Percentiles rank a stretch among this genome's conserved stretches.
Evolutionary conservation across 2,329 filamentous ascomycete genomes (phyloP).

Genomic region (Colletotrichum orbiculare): DNA sequence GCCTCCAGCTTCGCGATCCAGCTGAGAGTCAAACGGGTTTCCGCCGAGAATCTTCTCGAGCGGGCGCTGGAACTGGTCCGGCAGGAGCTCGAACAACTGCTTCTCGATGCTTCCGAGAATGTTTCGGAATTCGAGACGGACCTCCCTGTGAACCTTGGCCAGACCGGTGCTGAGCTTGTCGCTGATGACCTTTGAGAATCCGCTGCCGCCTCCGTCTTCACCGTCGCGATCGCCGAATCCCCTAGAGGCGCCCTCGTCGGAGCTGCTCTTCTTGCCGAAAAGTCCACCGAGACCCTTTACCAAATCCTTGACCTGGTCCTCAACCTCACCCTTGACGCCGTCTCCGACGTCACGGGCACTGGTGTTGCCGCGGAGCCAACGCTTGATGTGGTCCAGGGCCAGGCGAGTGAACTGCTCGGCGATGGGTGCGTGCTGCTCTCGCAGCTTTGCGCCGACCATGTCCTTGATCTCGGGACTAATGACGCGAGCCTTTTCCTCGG

Average conservation of each 20-base stretch:
- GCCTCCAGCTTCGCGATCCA: conserved; percentile 48
- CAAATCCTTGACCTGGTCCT: conserved; percentile 56
- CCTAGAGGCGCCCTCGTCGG: conserved; percentile 46
- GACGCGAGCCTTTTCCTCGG: conserved; percentile 56
- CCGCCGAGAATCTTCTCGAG: conserved; percentile 59
- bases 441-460: conserved; percentile 52
- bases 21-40: conserved; percentile 57
- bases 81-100: conserved; percentile 56
- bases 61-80: conserved; percentile 54
- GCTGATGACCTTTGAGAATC: conserved; percentile 59
- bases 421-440: conserved; percentile 54
- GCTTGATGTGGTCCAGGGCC: conserved; percentile 59
- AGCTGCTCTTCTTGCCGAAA: conserved; percentile 49
- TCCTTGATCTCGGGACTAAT: conserved; percentile 61
- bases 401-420: conserved; percentile 59
- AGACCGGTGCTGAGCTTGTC: conserved; percentile 58
- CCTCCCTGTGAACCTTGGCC: conserved; percentile 55
- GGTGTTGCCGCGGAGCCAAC: conserved; percentile 56
- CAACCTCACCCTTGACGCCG: conserved; percentile 55
- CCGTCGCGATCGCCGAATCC: conserved; percentile 45
- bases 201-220: conserved; percentile 43
- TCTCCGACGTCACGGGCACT: conserved; percentile 54
- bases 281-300: conserved; percentile 56
- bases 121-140: conserved; percentile 58
- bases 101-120: conserved; percentile 57